phyloP scores from a whole-genome alignment of 768 basidiomycete genomes.

The Boletus vinaceobasis region DNA sequence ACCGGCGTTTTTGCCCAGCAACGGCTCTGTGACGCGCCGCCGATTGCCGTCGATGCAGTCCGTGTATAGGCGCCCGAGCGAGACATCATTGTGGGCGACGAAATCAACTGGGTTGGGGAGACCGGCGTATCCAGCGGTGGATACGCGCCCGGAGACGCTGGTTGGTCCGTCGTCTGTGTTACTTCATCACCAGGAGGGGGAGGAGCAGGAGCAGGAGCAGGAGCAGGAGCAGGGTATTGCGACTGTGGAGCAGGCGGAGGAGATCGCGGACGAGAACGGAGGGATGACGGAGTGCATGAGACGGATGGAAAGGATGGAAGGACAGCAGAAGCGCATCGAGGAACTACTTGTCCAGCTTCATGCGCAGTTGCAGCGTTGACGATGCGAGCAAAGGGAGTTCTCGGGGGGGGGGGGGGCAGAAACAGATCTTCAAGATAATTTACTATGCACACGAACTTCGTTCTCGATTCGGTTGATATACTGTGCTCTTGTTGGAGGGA shows the following conservation, averaged over 20 bases:
- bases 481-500: background rate
- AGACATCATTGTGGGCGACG: conserved; percentile 5
- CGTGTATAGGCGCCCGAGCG: conserved; percentile 11
- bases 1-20: conserved; percentile 25
- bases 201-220: background rate
- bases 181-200: conserved; percentile 18
- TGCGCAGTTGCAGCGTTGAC: conserved; percentile 12
- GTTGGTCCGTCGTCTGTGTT: conserved; percentile 23
- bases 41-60: conserved; percentile 36
- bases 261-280: conserved; percentile 24
- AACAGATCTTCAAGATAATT: background rate
- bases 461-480: background rate
- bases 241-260: conserved; percentile 29
- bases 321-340: conserved; percentile 47
- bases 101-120: conserved; percentile 4
- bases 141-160: conserved; percentile 26
- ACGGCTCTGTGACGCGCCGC: conserved; percentile 40
- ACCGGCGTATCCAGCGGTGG: conserved; percentile 14
- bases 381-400: background rate
- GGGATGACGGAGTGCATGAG: conserved; percentile 29
- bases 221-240: conserved; percentile 9
- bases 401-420: too few relatives aligned
- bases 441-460: background rate
- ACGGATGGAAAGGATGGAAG: conserved; percentile 41
- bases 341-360: conserved; percentile 38